phyloP scores from a whole-genome alignment of 2,329 filamentous ascomycete species.

The Monosporascus sp. region DNA sequence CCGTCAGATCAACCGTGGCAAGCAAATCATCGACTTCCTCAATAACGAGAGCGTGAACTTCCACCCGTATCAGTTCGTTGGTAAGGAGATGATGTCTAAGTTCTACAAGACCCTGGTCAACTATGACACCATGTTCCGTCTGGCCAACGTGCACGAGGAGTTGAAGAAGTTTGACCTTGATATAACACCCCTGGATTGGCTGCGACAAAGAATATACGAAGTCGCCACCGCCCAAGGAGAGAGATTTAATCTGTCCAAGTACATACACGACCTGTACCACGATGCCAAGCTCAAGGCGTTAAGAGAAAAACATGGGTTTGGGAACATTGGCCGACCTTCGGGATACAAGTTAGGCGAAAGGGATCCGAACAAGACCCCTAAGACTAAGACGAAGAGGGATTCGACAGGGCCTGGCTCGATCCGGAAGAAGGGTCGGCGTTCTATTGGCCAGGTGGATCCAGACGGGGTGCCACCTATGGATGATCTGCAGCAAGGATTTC shows the following conservation, averaged over 20 bases:
- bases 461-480: constrained; percentile 17
- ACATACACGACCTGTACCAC: constrained; percentile 51
- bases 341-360: constrained; percentile 35
- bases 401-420: constrained; percentile 5
- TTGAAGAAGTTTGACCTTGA: constrained; percentile 49
- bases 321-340: constrained; percentile 53
- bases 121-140: constrained; percentile 53
- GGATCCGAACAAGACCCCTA: constrained; percentile 24
- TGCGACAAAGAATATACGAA: constrained; percentile 52
- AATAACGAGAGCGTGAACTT: constrained; percentile 43
- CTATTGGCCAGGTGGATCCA: constrained; percentile 25
- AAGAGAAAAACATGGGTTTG: constrained; percentile 48
- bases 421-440: constrained; percentile 23
- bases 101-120: constrained; percentile 35
- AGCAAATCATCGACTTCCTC: constrained; percentile 48
- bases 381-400: constrained; percentile 24
- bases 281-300: constrained; percentile 47
- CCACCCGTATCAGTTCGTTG: constrained; percentile 52
- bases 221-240: constrained; percentile 38
- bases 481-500: constrained; percentile 7
- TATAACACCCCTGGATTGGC: constrained; percentile 50
- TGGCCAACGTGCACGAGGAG: constrained; percentile 50
- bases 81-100: constrained; percentile 45
- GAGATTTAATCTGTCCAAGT: constrained; percentile 46
- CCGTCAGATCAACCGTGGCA: constrained; percentile 52